Conservation (phyloP, 768 basidiomycete species). For the Leccinum uliginosum region DNA sequence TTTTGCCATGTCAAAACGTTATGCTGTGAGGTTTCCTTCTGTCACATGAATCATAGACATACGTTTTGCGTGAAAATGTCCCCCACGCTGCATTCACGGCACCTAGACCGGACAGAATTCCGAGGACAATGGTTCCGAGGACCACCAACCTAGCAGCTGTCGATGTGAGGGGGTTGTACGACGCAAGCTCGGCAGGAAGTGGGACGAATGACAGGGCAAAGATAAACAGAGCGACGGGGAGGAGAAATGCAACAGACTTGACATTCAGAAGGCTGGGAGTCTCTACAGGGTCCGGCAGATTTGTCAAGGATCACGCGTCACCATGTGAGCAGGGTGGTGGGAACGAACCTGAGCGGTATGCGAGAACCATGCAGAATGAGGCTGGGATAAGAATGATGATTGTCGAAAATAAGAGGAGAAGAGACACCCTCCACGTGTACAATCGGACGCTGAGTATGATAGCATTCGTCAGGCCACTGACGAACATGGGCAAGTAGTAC, state of each 20-base stretch:
- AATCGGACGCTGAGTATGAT: slow-evolving; percentile 46
- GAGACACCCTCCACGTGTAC: slow-evolving; percentile 65
- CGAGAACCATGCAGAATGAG: slow-evolving; percentile 55
- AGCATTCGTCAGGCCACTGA: slow-evolving; percentile 1
- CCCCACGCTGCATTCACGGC: slow-evolving; percentile 65
- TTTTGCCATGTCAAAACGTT: slow-evolving; percentile 10
- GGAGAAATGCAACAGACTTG: slow-evolving; percentile 25
- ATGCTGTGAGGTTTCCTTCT: slow-evolving; percentile 4
- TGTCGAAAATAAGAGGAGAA: slow-evolving; percentile 52
- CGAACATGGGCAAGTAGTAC: slow-evolving; percentile 21
- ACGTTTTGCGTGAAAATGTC: slow-evolving; percentile 21
- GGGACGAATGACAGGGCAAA: slow-evolving; percentile 64
- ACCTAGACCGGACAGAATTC: slow-evolving; percentile 75
- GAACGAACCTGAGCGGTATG: slow-evolving; percentile 34
- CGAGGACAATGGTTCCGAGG: slow-evolving; percentile 75
- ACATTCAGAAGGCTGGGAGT: slow-evolving; percentile 23
- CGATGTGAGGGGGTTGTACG: slow-evolving; percentile 41
- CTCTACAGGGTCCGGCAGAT: slow-evolving; percentile 12
- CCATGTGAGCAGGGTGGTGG: background rate
- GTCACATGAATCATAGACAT: slow-evolving; percentile 19
- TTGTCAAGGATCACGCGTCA: background rate
- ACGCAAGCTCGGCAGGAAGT: slow-evolving; percentile 48
- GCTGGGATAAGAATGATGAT: slow-evolving; percentile 68
- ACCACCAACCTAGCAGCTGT: slow-evolving; percentile 64
- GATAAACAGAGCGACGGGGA: slow-evolving; percentile 53